Base-by-base conservation (phyloP, 176 grass and related monocot genomes). In the Oryza coarctata region DNA sequence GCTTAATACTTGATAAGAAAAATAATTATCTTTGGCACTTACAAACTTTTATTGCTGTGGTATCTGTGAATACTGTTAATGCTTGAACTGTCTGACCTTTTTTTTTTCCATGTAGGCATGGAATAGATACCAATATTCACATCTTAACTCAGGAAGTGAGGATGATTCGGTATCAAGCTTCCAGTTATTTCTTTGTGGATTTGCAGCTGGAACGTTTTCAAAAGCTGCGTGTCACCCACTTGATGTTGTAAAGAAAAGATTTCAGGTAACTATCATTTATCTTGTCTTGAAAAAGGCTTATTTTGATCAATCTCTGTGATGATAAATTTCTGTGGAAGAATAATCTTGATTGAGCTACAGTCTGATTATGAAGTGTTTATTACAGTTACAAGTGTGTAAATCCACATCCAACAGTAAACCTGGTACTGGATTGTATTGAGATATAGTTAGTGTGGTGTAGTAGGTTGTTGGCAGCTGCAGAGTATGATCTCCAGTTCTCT, bases 231-330 rank as follows among this genome's bases (percentile, higher is more conserved):
- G 96, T 31, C 96, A 99, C 60, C 93, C 96, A 83, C 93, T 99
- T 85, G 96, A 99, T 88, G 93, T 99, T 72, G 96, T 95, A 38
- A 99, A 99, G 70, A 99, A 99, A 84, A 93, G 93, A 62, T 92
- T 95, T 58, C 96, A 99, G 93, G 96, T 99, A 82, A 88, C 44
- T 70, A 12, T 11, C 22, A 25, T 60, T 58, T 58, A 1, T 79
- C 55, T 63, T 76, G 52, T 31, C 11, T 81, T 60, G 20, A 82
- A 55, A 70, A 50, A 12, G 30, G 61, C n/a, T 66, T 41, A 36
- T 78, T 73, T 73, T 12, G 18, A 55, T 35, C 18, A 43, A 68
- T 67, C 7, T 20, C 18, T 2, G 49, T 47, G 2, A 0, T 82
- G 23, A 22, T 23, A 66, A 75, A 75, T 65, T 75, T 41, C n/a